Evolutionary conservation across 148 eudicot species (phyloP), one percentile per base, ranked within the genome.

Genomic region (Persicaria tinctoria): DNA sequence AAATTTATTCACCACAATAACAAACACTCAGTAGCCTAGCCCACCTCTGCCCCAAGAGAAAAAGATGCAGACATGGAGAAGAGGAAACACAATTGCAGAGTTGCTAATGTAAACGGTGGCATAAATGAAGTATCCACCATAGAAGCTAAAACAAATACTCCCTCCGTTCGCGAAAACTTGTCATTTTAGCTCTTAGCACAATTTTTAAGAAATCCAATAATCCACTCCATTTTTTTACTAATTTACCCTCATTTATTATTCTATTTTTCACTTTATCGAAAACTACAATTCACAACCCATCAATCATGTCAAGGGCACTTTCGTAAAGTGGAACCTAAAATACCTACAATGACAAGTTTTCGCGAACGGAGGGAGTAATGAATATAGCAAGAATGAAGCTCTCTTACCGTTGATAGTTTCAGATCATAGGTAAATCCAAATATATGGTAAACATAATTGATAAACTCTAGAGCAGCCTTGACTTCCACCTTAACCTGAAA

Each of bases 401-500:
- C 9, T 23, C 90, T 44, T 89, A 95, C 99, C 75, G 99, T 96
- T 20, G 99, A 96, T 64, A 96, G 85, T 85, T 96, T 96, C 79
- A 96, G 85, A 59, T 96, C 99, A 73, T 83, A 96, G 72, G 93
- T 87, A 84, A 96, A 96, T 53, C 97, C 97, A 82, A 96, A 96
- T 79, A 85, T 80, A 46, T 71, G 80, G 76, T 96, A 96, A 51
- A 83, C 84, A 74, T 85, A 80, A 70, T 82, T 82, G 81, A 96
- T 90, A 68, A 96, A 92, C 38, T 89, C 94, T 62, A 96, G 73
- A 1, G 82, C 97, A 53, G 76, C 83, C 85, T 76, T 90, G 82
- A 96, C 99, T 88, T 96, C 99, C 79, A 89, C 94, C 84, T 96
- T 96, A 51, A 96, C 88, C 99, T 96, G 97, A 64, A 82, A 68